Conservation (phyloP, 805 yeast species). For the Tetrapisispora nanseiensis region DNA sequence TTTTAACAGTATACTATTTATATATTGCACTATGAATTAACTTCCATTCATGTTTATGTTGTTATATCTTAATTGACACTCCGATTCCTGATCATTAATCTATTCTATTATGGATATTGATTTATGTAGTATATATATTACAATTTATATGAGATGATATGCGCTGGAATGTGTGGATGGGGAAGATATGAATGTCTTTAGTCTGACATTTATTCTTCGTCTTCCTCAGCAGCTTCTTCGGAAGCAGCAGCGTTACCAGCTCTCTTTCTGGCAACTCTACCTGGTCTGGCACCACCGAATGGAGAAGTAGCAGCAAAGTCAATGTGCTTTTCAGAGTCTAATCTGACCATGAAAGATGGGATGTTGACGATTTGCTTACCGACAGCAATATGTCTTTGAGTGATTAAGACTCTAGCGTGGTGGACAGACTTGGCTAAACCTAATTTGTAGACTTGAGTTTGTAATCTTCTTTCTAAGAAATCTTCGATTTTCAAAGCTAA, state of each 20-base stretch:
- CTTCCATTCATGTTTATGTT: no score
- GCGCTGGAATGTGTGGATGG: no score
- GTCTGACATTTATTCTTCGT: no score
- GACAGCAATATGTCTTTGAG: conserved; percentile 99
- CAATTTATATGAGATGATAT: no score
- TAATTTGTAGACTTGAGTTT: conserved; percentile 99
- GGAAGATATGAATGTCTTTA: no score
- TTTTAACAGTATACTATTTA: no score
- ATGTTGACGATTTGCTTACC: conserved; percentile 98
- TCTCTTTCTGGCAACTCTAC: conserved; percentile 98
- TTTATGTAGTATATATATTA: no score
- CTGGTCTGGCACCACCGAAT: conserved; percentile 99
- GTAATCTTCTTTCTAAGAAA: conserved; percentile 99
- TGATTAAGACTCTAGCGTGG: conserved; percentile 98
- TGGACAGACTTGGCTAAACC: conserved; percentile 99
- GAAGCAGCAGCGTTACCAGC: conserved; percentile 47
- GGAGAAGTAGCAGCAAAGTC: conserved; percentile 99
- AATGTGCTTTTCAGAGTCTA: conserved; percentile 99
- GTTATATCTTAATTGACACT: no score
- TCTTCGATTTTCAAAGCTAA: conserved; percentile 97
- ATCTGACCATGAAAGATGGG: conserved; percentile 99
- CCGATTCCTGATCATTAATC: no score
- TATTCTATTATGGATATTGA: no score
- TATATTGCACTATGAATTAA: no score
- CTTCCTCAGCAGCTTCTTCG: conserved; percentile 64